Percentiles rank a stretch among this genome's conserved stretches.
These are phyloP conservation scores for Lipomyces japonicus DNA, from an alignment of 805 yeast genomes.

Conservation along the genomic window DNA sequence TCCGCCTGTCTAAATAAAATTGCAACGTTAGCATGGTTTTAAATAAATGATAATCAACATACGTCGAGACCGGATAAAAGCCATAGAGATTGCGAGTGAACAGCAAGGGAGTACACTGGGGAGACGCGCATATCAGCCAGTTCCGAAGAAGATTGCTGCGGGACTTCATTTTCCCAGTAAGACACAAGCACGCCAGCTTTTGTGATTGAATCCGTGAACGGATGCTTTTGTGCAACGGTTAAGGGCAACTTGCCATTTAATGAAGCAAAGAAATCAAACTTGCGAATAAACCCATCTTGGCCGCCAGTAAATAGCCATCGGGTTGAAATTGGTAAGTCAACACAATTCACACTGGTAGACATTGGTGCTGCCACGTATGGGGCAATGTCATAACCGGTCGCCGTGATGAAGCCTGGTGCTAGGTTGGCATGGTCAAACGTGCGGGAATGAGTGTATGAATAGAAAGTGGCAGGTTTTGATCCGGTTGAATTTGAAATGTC, in stretches of 20 bases:
- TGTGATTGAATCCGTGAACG: slow-evolving; percentile 76
- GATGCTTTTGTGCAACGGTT: slow-evolving; percentile 88
- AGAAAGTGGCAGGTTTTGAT: slow-evolving; percentile 28
- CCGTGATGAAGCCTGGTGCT: slow-evolving; percentile 46
- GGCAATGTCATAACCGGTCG: slow-evolving; percentile 61
- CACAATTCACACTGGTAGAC: slow-evolving; percentile 68
- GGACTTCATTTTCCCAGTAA: slow-evolving; percentile 97
- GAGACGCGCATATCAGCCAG: slow-evolving; percentile 45
- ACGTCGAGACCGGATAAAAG: slow-evolving; percentile 66
- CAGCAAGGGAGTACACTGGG: slow-evolving; percentile 86
- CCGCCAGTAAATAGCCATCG: slow-evolving; percentile 92
- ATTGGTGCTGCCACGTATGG: slow-evolving; percentile 90
- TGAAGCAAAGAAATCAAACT: slow-evolving; percentile 80
- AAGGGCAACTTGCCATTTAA: slow-evolving; percentile 82
- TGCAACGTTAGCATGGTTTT: background rate
- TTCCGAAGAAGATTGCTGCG: slow-evolving; percentile 37
- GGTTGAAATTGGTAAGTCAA: slow-evolving; percentile 74
- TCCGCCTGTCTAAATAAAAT: slow-evolving; percentile 60
- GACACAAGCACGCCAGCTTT: slow-evolving; percentile 78
- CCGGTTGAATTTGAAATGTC: slow-evolving; percentile 31
- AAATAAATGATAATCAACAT: background rate
- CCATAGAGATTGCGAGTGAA: slow-evolving; percentile 79
- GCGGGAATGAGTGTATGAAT: slow-evolving; percentile 29
- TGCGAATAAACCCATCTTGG: slow-evolving; percentile 88
- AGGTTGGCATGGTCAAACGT: slow-evolving; percentile 29